These are phyloP conservation scores for Mucor velutinosus DNA, from an alignment of 371 early-diverging fungal genomes.

Conservation along the genomic window DNA sequence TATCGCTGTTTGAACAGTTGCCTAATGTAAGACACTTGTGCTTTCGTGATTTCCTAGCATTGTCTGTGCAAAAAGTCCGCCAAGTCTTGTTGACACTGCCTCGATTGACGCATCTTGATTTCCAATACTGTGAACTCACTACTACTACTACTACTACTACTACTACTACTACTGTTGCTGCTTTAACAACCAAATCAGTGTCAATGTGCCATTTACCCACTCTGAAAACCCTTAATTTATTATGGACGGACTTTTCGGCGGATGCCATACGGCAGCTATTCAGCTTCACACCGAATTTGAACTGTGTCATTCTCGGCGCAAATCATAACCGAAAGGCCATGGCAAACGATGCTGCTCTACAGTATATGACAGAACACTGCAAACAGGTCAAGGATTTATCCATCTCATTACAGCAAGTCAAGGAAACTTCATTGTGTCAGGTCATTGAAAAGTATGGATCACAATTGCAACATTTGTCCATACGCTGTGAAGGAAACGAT, in stretches of 20 bases:
- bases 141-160: background rate
- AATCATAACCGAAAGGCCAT: slow-evolving; percentile 43
- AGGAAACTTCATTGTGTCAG: slow-evolving; percentile 30
- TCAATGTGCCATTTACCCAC: background rate
- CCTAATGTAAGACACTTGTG: slow-evolving; percentile 25
- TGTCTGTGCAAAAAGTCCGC: slow-evolving; percentile 41
- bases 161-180: background rate
- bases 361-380: slow-evolving; percentile 26
- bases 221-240: slow-evolving; percentile 17
- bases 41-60: slow-evolving; percentile 40
- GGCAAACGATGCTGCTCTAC: slow-evolving; percentile 40
- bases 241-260: slow-evolving; percentile 50
- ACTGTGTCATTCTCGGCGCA: slow-evolving; percentile 30
- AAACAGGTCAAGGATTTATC: slow-evolving; percentile 22
- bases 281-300: slow-evolving; percentile 26
- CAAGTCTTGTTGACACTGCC: slow-evolving; percentile 28
- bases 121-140: slow-evolving; percentile 40
- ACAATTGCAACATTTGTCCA: slow-evolving; percentile 27
- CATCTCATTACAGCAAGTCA: slow-evolving; percentile 47
- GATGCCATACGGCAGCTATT: slow-evolving; percentile 33
- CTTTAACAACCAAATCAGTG: background rate
- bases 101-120: slow-evolving; percentile 15
- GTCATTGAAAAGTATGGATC: slow-evolving; percentile 28
- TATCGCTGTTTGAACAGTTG: slow-evolving; percentile 22
- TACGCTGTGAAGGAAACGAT: slow-evolving; percentile 37